Evolutionary conservation across 1,284 basidiomycete species (phyloP), one percentile per base, ranked within the genome.

Genomic region (Ustilago trichophora): DNA sequence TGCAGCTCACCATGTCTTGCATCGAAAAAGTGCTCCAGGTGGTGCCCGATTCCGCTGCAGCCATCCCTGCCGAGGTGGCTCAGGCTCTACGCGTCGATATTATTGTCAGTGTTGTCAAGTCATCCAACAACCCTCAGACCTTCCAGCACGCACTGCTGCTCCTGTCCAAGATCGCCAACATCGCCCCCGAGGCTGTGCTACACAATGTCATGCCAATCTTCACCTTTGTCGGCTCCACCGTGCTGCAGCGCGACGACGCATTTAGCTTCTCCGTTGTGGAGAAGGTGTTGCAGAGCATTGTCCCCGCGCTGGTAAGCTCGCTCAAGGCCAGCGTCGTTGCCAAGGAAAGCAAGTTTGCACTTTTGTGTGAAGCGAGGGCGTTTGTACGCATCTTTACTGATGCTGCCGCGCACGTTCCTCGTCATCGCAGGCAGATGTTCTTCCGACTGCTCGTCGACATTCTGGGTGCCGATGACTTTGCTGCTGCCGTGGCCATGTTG

Each of bases 161-260:
- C 25, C 89, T 97, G 81, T 89, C 93, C 3, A 89, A 86, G 63
- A 84, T 98, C 46, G 91, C 93, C 2, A 87, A 88, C 26, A 84
- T 98, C 37, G 89, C 90, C 0, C 93, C 94, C 0, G 92, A 95
- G 57, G 90, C 91, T 9, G 92, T 96, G 13, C 85, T 98, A 24
- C 92, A 92, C 80, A 93, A 96, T 75, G 87, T 97, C 59, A 98
- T 98, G 93, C 94, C 96, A 6, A 90, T 99, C 54, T 98, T 99
- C 84, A 98, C 95, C 0, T 98, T 98, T 84, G 97, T 98, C 90
- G 95, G 96, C 24, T 91, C 92, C 8, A 93, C 93, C 58, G 89
- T 98, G 19, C 90, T 98, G 83, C 93, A 97, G 81, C 87, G 94
- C 38, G 96, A 99, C 77, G 96, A 99, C 80, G 88, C 90, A 0